These are phyloP conservation scores for Byssothecium circinans DNA, from an alignment of 2,329 filamentous ascomycete species.

Conservation along the genomic window DNA sequence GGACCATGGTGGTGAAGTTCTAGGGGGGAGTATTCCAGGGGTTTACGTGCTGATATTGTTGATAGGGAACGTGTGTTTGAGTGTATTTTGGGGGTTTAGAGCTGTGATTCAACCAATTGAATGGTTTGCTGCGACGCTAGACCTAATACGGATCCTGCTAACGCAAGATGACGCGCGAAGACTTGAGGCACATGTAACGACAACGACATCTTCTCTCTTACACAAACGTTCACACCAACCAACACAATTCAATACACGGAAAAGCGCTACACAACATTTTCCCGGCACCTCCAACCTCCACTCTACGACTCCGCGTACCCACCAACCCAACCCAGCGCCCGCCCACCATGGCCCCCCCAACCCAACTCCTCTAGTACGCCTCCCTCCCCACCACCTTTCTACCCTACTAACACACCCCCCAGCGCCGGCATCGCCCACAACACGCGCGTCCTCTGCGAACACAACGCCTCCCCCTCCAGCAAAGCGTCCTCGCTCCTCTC, in stretches of 20 bases:
- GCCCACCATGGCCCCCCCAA: slow-evolving; percentile 42
- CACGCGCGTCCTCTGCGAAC: slow-evolving; percentile 89
- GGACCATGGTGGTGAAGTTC: slow-evolving; percentile 67
- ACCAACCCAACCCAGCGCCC: neutral
- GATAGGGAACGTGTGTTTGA: too few species aligned
- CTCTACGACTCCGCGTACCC: neutral
- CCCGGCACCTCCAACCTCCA: too few species aligned
- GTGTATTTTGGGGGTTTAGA: too few species aligned
- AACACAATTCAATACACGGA: neutral
- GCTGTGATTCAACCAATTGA: too few species aligned
- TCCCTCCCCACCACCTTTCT: neutral
- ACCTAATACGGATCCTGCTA: neutral
- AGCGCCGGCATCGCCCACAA: slow-evolving; percentile 95
- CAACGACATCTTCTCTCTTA: too few species aligned
- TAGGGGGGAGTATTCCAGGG: too few species aligned
- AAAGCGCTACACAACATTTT: neutral
- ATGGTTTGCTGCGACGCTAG: neutral
- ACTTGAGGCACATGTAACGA: slow-evolving; percentile 2
- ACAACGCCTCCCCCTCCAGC: slow-evolving; percentile 81
- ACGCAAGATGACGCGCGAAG: slow-evolving; percentile 5
- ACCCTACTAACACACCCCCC: slow-evolving; percentile 14
- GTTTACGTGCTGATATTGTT: too few species aligned
- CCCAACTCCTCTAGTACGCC: slow-evolving; percentile 45
- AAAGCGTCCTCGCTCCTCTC: slow-evolving; percentile 86
- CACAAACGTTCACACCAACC: too few species aligned